Base-by-base conservation (phyloP, 148 eudicot species). In the Silene conica region DNA sequence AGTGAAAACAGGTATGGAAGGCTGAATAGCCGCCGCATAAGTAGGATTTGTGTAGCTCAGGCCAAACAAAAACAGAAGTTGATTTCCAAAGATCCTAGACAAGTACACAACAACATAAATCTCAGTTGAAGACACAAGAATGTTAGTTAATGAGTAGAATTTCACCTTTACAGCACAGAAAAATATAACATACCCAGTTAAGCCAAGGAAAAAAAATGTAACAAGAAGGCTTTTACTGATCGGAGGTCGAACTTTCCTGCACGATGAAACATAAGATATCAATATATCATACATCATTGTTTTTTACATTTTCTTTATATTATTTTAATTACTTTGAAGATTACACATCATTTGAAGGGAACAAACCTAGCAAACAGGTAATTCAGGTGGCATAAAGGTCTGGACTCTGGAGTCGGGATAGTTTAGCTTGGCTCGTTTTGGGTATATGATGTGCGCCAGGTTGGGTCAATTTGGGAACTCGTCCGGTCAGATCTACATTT, bases 1-100 rank as follows among this genome's bases (percentile, higher is more conserved):
- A 28, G 98, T 95, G 60, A 95, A 95, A 70, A 95, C 98, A 28
- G 98, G 98, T 79, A 95, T 88, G 45, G 98, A 83, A 87, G 98
- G 98, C 67, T 95, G 98, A 71, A 89, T 84, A 73, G 98, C 98
- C 61, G 97, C 93, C 57, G 98, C 98, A 82, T 95, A 95, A 58
- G 92, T 86, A 78, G 98, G 98, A 87, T 85, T 92, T 67, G 98
- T 95, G 89, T 87, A 95, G 77, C 96, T 87, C 78, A 95, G 92
- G 67, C 98, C 98, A 74, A 92, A 82, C 79, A 92, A 88, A 87
- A 95, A 95, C 82, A 95, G 81, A 80, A 95, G 90, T 82, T 95
- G 98, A 82, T 95, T 95, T 72, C 93, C 97, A 70, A 90, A 95
- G 68, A 95, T 86, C 89, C 98, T 95, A 78, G 76, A 81, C 55